phyloP scores from a whole-genome alignment of 2,329 filamentous ascomycete species.

The Coniella vitis region DNA sequence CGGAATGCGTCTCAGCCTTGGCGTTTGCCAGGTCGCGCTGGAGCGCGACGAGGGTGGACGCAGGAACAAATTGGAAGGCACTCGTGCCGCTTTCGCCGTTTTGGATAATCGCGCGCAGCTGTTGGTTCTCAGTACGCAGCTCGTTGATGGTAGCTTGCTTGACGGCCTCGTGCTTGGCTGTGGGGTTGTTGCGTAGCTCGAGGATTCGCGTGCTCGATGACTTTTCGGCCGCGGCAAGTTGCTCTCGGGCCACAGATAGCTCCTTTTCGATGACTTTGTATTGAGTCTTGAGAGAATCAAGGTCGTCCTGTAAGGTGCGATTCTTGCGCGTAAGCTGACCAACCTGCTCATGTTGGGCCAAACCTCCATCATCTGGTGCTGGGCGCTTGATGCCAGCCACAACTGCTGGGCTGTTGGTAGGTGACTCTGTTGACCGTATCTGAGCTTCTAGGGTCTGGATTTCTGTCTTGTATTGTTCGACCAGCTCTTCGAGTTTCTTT shows the following conservation, averaged over 20 bases:
- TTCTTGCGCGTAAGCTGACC: conserved; percentile 84
- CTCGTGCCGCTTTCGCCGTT: conserved; percentile 28
- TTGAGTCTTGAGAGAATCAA: conserved; percentile 62
- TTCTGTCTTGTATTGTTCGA: conserved; percentile 81
- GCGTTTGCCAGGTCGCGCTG: conserved; percentile 70
- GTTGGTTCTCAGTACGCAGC: conserved; percentile 75
- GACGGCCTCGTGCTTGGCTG: conserved; percentile 74
- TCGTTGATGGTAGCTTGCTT: conserved; percentile 73
- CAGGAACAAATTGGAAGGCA: conserved; percentile 62
- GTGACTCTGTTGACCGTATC: conserved; percentile 57
- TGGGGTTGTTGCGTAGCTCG: conserved; percentile 86
- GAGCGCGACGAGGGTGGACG: conserved; percentile 66
- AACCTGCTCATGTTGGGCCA: conserved; percentile 55
- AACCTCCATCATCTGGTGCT: conserved; percentile 50
- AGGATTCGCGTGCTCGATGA: conserved; percentile 75
- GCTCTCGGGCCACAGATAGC: conserved; percentile 62
- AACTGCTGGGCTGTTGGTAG: conserved; percentile 27
- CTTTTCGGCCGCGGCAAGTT: conserved; percentile 60
- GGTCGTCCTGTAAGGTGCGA: conserved; percentile 73
- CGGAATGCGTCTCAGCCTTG: conserved; percentile 60
- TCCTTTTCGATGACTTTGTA: conserved; percentile 68
- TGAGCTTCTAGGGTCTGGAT: conserved; percentile 68
- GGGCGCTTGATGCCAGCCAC: conserved; percentile 56
- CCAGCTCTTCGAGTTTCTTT: conserved; percentile 73
- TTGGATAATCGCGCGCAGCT: conserved; percentile 68